These are phyloP conservation scores for Pinguiococcus pyrenoidosus DNA, from an alignment of 108 stramenopile species.

Conservation along the genomic window DNA sequence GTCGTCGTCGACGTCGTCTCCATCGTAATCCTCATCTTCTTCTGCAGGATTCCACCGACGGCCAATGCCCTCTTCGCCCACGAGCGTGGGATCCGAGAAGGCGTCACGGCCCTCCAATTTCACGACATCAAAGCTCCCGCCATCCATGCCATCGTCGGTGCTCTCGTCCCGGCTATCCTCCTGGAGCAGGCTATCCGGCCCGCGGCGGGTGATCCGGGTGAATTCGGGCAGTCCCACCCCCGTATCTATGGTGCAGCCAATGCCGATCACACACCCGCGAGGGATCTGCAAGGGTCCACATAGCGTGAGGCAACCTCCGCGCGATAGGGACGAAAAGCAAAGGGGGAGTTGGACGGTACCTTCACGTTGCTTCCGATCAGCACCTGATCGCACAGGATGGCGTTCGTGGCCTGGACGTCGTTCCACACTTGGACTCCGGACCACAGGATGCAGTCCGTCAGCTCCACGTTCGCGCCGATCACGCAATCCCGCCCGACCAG, in stretches of 20 bases:
- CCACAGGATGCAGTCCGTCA: conserved; percentile 61
- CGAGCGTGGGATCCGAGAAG: neutral
- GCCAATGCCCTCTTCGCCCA: neutral
- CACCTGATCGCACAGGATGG: conserved; percentile 51
- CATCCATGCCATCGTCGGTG: conserved; percentile 1
- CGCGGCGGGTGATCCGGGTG: conserved; percentile 54
- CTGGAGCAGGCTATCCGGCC: no score
- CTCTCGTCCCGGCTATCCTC: neutral
- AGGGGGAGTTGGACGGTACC: no score
- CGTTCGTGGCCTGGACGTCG: conserved; percentile 41
- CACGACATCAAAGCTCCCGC: neutral
- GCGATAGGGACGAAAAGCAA: no score
- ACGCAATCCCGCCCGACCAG: conserved; percentile 54
- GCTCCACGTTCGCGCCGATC: conserved; percentile 33
- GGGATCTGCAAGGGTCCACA: no score
- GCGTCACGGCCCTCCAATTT: no score
- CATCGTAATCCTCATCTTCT: no score
- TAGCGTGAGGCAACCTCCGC: no score
- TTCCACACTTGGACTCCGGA: conserved; percentile 44
- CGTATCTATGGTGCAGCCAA: conserved; percentile 59
- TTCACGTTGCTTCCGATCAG: conserved; percentile 44
- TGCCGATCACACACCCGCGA: conserved; percentile 63
- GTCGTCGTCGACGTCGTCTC: no score
- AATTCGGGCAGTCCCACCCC: conserved; percentile 50
- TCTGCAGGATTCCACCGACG: neutral